Percentiles rank a stretch among this genome's conserved stretches.
phyloP scores from a whole-genome alignment of 768 basidiomycete genomes.

The Xerocomellus intermedius region DNA sequence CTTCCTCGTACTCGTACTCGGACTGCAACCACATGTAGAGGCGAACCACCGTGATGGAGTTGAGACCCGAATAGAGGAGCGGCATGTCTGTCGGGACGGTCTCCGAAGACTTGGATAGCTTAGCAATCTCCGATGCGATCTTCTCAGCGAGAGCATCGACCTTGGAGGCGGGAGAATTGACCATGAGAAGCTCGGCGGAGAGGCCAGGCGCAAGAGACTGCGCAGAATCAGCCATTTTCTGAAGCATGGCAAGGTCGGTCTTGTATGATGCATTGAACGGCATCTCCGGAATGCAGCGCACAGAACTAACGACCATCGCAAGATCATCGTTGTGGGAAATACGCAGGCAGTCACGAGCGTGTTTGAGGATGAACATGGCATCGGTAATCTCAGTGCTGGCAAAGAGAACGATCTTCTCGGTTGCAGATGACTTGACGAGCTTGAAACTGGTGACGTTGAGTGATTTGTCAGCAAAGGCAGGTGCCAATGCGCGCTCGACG shows the following conservation, averaged over 20 bases:
- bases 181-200: slow-evolving; percentile 12
- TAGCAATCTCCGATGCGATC: slow-evolving; percentile 34
- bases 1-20: slow-evolving; percentile 31
- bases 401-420: slow-evolving; percentile 29
- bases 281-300: slow-evolving; percentile 27
- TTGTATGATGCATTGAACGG: slow-evolving; percentile 34
- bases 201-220: slow-evolving; percentile 16
- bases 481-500: slow-evolving; percentile 26
- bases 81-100: slow-evolving; percentile 34
- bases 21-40: slow-evolving; percentile 35
- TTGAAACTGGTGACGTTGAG: slow-evolving; percentile 24
- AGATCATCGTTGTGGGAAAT: slow-evolving; percentile 17
- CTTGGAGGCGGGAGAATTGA: slow-evolving; percentile 7
- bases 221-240: slow-evolving; percentile 21
- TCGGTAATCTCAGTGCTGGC: slow-evolving; percentile 16
- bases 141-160: slow-evolving; percentile 28
- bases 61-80: slow-evolving; percentile 34
- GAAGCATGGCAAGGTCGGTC: slow-evolving; percentile 28
- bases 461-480: slow-evolving; percentile 21
- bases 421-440: slow-evolving; percentile 26
- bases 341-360: slow-evolving; percentile 22
- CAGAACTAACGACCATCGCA: slow-evolving; percentile 24
- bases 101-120: slow-evolving; percentile 28
- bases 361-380: slow-evolving; percentile 22
- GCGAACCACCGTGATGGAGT: slow-evolving; percentile 28